These are phyloP conservation scores for Emergomyces africanus DNA, from an alignment of 2,329 filamentous ascomycete species.

Conservation along the genomic window DNA sequence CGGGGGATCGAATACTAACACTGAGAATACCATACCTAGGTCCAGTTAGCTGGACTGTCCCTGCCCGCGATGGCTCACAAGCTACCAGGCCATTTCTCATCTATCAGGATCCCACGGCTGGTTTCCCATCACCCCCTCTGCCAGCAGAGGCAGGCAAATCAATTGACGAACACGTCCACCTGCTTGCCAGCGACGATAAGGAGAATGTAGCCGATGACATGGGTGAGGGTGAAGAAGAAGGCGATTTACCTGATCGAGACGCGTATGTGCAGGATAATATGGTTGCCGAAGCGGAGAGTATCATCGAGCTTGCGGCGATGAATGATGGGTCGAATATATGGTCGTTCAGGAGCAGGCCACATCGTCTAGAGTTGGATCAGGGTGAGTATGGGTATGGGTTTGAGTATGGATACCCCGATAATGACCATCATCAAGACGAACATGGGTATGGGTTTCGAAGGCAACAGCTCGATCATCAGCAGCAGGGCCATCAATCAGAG, in stretches of 20 bases:
- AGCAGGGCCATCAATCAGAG: not conserved
- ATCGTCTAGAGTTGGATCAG: not conserved
- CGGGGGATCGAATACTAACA: not conserved
- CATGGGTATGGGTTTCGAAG: not conserved
- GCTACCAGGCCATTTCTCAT: conserved; percentile 9
- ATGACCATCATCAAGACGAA: not conserved
- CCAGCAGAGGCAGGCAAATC: not conserved
- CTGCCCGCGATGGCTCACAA: conserved; percentile 1
- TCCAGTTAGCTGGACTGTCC: conserved; percentile 10
- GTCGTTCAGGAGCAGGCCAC: not conserved
- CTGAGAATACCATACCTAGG: conserved; percentile 8
- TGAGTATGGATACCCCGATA: not conserved
- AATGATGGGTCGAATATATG: not conserved
- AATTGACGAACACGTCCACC: not conserved
- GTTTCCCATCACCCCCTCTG: not conserved
- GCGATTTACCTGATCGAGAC: not conserved
- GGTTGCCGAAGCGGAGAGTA: conserved; percentile 4
- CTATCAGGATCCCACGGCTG: conserved; percentile 9
- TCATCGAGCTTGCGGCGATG: not conserved
- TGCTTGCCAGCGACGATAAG: conserved; percentile 8
- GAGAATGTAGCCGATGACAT: conserved; percentile 6
- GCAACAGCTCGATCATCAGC: not conserved
- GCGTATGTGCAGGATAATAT: conserved; percentile 1
- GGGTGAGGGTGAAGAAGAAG: not conserved
- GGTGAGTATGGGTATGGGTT: not conserved